Base-by-base conservation (phyloP, 2,329 filamentous ascomycete species). In the Hypoxylon sp. region DNA sequence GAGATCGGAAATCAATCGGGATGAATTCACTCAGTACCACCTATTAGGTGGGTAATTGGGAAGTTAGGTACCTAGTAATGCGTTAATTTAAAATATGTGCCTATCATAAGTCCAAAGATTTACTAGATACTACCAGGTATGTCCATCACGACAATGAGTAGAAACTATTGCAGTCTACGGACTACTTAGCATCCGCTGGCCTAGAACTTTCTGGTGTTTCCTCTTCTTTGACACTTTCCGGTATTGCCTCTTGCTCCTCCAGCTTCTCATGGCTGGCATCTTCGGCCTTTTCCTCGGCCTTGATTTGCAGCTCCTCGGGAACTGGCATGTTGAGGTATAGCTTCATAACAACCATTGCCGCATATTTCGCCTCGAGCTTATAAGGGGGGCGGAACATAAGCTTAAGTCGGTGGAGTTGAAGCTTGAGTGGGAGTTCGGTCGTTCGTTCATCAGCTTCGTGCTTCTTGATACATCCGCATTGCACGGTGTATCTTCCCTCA, bases 291-390 rank as follows among this genome's bases (percentile, higher is more conserved):
- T 17, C 13, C 15, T n/a, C 6, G 8, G 39, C 22, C 30, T 46
- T 7, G 15, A 64, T 47, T 6, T 37, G 19, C 13, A 70, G 32
- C 19, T 34, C 13, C n/a, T 57, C 44, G 4, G 69, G 69, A 1
- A 71, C 46, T 1, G 51, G 20, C 20, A 71, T 39, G 0, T 66
- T 65, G 3, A 72, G 39, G 24, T 66, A 69, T 1, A 68, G 6
- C 6, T 72, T 72, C 69, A 72, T 69, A 5, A 58, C 49, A 1
- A 69, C 65, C 48, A 72, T 70, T 13, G 66, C 68, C 1, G 70
- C 70, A 5, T 68, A 44, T 17, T 64, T 65, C 1, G 59, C 60
- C n/a, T 66, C 64, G 22, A 72, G 60, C 8, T 43, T 56, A 19
- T 55, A 62, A 4, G 48, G 49, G 11, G 20, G 43, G 4, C 4